Percentiles rank a stretch among this genome's conserved stretches.
phyloP scores from a whole-genome alignment of 2,329 filamentous ascomycete genomes.

The Paraconiothyrium brasiliense region DNA sequence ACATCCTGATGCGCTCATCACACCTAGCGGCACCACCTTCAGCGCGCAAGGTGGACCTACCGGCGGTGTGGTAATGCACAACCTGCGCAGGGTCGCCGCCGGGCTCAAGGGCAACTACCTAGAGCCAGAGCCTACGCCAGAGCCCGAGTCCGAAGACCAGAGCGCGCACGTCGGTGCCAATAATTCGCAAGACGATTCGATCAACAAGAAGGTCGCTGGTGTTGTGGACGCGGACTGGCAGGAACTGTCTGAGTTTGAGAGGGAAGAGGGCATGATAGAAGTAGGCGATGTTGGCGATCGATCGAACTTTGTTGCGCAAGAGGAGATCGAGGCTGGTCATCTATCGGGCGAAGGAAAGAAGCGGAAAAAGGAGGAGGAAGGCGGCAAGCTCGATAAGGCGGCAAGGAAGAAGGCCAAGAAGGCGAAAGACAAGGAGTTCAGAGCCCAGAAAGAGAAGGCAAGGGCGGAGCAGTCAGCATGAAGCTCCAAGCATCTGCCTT shows the following conservation, averaged over 20 bases:
- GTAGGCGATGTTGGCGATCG: constrained; percentile 54
- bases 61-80: constrained; percentile 62
- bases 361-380: constrained; percentile 33
- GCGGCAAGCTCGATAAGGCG: constrained; percentile 57
- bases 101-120: constrained; percentile 63
- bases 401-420: constrained; percentile 66
- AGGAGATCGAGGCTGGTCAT: constrained; percentile 27
- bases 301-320: constrained; percentile 40
- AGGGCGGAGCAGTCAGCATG: constrained; percentile 33
- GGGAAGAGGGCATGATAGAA: constrained; percentile 50
- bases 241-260: constrained; percentile 18
- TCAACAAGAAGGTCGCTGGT: constrained; percentile 17
- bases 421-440: constrained; percentile 58
- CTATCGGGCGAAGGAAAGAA: constrained; percentile 36
- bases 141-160: constrained; percentile 41
- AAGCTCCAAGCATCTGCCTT: constrained; percentile 1
- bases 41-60: constrained; percentile 53
- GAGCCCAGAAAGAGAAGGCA: constrained; percentile 47
- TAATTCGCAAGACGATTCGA: constrained; percentile 24
- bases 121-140: constrained; percentile 54
- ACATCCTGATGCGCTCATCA: constrained; percentile 59
- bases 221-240: constrained; percentile 17
- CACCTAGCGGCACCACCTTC: constrained; percentile 53
- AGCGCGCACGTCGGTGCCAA: not conserved
- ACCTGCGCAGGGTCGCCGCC: constrained; percentile 62